These are phyloP conservation scores for Neonectria magnoliae DNA, from an alignment of 2,329 filamentous ascomycete species.

Conservation along the genomic window DNA sequence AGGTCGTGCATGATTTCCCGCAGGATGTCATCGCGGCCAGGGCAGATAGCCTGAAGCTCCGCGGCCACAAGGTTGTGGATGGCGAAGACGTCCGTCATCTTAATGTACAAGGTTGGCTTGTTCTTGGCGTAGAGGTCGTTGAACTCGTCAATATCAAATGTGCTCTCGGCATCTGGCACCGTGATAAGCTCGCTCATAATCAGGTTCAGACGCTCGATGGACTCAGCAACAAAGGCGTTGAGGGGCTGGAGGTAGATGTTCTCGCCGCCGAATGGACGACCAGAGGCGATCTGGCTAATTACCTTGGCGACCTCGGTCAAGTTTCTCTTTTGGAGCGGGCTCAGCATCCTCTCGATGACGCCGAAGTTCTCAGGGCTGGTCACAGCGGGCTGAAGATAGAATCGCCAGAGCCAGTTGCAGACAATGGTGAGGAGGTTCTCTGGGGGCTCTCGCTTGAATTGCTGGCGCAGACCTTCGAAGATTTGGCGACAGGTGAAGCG, in stretches of 20 bases:
- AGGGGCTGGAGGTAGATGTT: slow-evolving; percentile 96
- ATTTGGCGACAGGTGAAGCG: slow-evolving; percentile 89
- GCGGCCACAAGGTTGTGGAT: slow-evolving; percentile 89
- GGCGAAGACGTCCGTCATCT: slow-evolving; percentile 96
- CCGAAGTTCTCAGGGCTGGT: slow-evolving; percentile 92
- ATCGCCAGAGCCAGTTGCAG: slow-evolving; percentile 92
- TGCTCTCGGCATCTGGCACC: slow-evolving; percentile 85
- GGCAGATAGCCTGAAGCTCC: slow-evolving; percentile 81
- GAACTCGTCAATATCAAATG: slow-evolving; percentile 98
- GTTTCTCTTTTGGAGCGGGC: slow-evolving; percentile 93
- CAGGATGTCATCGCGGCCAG: slow-evolving; percentile 84
- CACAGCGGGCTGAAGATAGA: slow-evolving; percentile 90
- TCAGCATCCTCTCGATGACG: slow-evolving; percentile 88
- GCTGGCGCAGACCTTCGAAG: slow-evolving; percentile 78
- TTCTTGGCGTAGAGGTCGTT: slow-evolving; percentile 97
- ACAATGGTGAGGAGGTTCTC: slow-evolving; percentile 84
- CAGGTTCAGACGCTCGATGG: slow-evolving; percentile 79
- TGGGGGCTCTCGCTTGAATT: slow-evolving; percentile 83
- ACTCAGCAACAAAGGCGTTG: slow-evolving; percentile 89
- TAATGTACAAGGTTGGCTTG: slow-evolving; percentile 98
- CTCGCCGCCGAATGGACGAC: slow-evolving; percentile 89
- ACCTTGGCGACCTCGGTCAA: slow-evolving; percentile 91
- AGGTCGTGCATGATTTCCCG: slow-evolving; percentile 93
- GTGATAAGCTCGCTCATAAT: slow-evolving; percentile 83
- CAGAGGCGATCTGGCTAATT: slow-evolving; percentile 86